These are phyloP conservation scores for Aspergillus funiculosus DNA, from an alignment of 495 filamentous ascomycete species.

Conservation along the genomic window DNA sequence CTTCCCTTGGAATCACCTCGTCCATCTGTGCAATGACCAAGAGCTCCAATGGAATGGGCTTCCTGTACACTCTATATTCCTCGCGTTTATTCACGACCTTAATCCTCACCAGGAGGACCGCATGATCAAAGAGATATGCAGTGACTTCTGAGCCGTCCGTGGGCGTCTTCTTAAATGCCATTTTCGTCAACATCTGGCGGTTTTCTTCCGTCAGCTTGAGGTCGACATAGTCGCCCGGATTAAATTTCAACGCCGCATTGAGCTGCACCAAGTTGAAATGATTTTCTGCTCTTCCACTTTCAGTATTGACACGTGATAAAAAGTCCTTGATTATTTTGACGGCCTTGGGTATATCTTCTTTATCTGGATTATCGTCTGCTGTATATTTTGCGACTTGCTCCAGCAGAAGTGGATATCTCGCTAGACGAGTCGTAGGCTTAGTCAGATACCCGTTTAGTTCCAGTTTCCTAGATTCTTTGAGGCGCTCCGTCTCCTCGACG, in stretches of 20 bases:
- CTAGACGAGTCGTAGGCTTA: conserved; percentile 93
- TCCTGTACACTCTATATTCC: conserved; percentile 88
- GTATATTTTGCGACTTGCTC: conserved; percentile 89
- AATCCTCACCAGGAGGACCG: conserved; percentile 78
- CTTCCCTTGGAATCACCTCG: conserved; percentile 75
- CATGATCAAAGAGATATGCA: conserved; percentile 94
- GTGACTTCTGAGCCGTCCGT: conserved; percentile 84
- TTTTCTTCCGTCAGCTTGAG: conserved; percentile 91
- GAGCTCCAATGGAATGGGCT: conserved; percentile 92
- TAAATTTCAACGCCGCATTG: conserved; percentile 82
- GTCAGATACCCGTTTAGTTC: conserved; percentile 98
- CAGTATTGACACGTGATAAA: conserved; percentile 80
- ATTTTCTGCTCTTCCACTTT: conserved; percentile 96
- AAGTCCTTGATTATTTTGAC: conserved; percentile 80
- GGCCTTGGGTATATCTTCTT: conserved; percentile 83
- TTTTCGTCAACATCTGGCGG: conserved; percentile 89
- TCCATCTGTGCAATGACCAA: conserved; percentile 96
- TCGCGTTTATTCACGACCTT: conserved; percentile 91
- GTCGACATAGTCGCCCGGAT: conserved; percentile 81
- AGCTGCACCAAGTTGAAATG: conserved; percentile 92
- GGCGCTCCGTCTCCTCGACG: conserved; percentile 92
- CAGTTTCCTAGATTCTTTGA: conserved; percentile 93
- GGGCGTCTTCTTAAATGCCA: conserved; percentile 83
- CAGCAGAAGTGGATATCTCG: conserved; percentile 90
- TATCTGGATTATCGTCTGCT: conserved; percentile 78